Evolutionary conservation across 2,329 filamentous ascomycete species (phyloP).

Genomic region (Aspergillus spinulosporus): DNA sequence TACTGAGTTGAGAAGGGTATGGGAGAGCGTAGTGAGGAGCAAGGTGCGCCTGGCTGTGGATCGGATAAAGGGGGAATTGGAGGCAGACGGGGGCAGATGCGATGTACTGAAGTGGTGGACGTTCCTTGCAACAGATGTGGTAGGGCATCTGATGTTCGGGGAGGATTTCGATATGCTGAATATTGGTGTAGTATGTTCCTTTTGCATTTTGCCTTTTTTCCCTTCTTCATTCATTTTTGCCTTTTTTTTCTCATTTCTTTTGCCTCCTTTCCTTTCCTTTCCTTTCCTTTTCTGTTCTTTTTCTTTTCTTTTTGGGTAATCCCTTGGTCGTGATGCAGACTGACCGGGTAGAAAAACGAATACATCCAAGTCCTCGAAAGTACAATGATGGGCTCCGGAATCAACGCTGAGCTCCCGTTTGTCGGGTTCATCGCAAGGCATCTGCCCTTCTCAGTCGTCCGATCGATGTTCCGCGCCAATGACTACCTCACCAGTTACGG

Average conservation of each 20-base stretch:
- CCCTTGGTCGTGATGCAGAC: background rate
- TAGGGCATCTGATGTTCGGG: slow-evolving; percentile 53
- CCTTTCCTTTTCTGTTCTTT: slow-evolving; percentile 5
- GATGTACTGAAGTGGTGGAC: slow-evolving; percentile 52
- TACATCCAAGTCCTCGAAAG: slow-evolving; percentile 41
- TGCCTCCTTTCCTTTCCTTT: background rate
- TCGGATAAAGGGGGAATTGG: slow-evolving; percentile 43
- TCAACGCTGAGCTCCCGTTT: slow-evolving; percentile 15
- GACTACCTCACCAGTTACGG: slow-evolving; percentile 16
- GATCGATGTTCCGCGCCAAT: slow-evolving; percentile 12
- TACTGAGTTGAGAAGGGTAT: slow-evolving; percentile 9
- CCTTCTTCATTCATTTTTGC: no score
- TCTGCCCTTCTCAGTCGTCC: slow-evolving; percentile 11
- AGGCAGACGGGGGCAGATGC: background rate
- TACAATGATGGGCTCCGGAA: slow-evolving; percentile 14
- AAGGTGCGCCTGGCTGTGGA: slow-evolving; percentile 43
- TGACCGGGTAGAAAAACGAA: slow-evolving; percentile 30
- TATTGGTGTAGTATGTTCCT: slow-evolving; percentile 42
- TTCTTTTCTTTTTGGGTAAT: background rate
- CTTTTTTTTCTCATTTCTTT: no score
- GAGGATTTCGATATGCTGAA: slow-evolving; percentile 53
- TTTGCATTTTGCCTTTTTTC: no score
- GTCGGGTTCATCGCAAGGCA: slow-evolving; percentile 11
- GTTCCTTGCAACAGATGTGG: slow-evolving; percentile 54
- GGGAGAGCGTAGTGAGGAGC: slow-evolving; percentile 40